Evolutionary conservation across 1,284 basidiomycete genomes (phyloP), one percentile per base, ranked within the genome.

Genomic region (Cryptococcus wingfieldii): DNA sequence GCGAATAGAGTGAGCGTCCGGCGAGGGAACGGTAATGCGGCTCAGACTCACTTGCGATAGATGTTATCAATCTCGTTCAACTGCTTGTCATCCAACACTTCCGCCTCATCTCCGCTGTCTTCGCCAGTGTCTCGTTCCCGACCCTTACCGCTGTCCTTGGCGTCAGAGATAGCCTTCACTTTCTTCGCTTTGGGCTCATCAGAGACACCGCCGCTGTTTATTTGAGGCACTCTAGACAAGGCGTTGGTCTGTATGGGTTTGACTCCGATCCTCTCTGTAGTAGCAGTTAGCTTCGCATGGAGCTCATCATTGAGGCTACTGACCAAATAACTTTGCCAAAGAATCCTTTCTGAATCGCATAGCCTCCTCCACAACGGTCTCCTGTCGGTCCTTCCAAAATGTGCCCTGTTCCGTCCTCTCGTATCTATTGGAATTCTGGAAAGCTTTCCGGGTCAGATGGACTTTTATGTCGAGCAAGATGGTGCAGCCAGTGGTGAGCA

Each of bases 51-150:
- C 89, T 84, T 87, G 68, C 84, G 83, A 68, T 92, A 94, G 47
- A 94, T 93, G 51, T 84, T 75, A 61, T 89, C 83, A 41, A 94
- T 64, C 61, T 76, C 74, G 43, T 71, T 66, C 66, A 76, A 52
- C 63, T 92, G 87, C 65, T 86, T 85, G 47, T 87, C 86, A 9
- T 84, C 83, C 50, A 94, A 77, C 53, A 89, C 86, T 69, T 90
- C 89, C 6, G 81, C 74, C 51, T 78, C 76, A 54, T 77, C 75
- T 14, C 75, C 85, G 54, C 89, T 78, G 52, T 80, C 79, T 18
- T 76, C 79, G 18, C 76, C 79, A 34, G 65, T 65, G 46, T 68
- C 66, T 16, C 42, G 47, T 37, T 51, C 28, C 49, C 67, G 68
- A 28, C 57, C 68, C 56, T 73, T 72, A 1, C 59, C 64, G 47